phyloP scores from a whole-genome alignment of 2,329 filamentous ascomycete species.

The Curvularia verruculosa region DNA sequence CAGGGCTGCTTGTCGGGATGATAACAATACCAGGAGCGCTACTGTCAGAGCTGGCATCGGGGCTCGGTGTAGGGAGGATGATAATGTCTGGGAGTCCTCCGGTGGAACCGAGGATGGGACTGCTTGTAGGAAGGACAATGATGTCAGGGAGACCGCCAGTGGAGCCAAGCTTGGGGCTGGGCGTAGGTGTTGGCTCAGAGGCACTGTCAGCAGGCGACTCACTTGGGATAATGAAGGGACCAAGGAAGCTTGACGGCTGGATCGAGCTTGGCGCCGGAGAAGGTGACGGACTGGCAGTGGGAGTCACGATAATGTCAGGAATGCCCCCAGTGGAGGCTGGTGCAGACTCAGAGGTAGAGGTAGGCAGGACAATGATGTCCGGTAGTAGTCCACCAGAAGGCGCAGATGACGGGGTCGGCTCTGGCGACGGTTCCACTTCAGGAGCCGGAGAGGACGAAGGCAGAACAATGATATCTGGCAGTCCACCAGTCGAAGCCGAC shows the following conservation, averaged over 20 bases:
- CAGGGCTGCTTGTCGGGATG: constrained; percentile 24
- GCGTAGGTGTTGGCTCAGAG: constrained; percentile 17
- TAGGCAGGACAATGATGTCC: constrained; percentile 7
- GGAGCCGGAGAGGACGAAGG: constrained; percentile 11
- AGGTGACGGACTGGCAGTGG: constrained; percentile 17
- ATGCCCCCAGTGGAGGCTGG: constrained; percentile 19
- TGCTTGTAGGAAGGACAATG: neutral
- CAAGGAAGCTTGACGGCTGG: constrained; percentile 28
- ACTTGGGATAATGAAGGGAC: constrained; percentile 34
- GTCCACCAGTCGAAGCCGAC: neutral
- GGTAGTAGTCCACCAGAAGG: constrained; percentile 9
- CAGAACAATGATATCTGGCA: constrained; percentile 9
- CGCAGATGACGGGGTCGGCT: neutral
- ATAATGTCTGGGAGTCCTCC: constrained; percentile 32
- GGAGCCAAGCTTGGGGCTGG: constrained; percentile 6
- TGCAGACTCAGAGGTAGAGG: neutral
- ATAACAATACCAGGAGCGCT: constrained; percentile 25
- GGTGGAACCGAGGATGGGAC: constrained; percentile 26
- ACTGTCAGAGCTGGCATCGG: constrained; percentile 12
- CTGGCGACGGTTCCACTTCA: neutral
- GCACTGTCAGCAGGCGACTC: constrained; percentile 20
- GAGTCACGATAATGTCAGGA: constrained; percentile 25
- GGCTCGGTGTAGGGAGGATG: constrained; percentile 24
- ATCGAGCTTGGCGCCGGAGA: constrained; percentile 15
- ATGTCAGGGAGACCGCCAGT: constrained; percentile 3